Conservation (phyloP, 108 stramenopile species). For the Cyclostephanos tholiformis region DNA sequence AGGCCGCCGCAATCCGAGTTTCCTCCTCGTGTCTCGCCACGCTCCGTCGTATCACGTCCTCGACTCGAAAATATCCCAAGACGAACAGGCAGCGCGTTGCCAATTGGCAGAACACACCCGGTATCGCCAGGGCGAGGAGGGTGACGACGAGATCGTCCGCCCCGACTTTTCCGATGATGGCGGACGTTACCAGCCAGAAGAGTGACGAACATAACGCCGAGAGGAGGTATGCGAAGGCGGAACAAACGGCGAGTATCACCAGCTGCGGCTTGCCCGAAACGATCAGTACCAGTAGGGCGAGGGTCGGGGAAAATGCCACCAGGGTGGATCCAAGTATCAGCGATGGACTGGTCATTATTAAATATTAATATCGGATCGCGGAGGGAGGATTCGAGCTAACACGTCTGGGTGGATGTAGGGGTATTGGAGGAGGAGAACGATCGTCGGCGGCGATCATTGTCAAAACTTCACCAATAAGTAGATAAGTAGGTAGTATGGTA, state of each 20-base stretch:
- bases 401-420: too few relatives aligned
- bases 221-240: constrained; percentile 75
- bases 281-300: constrained; percentile 71
- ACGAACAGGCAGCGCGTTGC: constrained; percentile 66
- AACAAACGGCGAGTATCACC: constrained; percentile 67
- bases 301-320: constrained; percentile 77
- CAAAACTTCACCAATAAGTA: too few relatives aligned
- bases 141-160: neutral
- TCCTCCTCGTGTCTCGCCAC: constrained; percentile 56
- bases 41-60: constrained; percentile 68
- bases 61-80: constrained; percentile 70
- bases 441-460: too few relatives aligned
- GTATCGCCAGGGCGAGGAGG: constrained; percentile 55
- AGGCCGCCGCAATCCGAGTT: constrained; percentile 5
- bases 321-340: constrained; percentile 65
- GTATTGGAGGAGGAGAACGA: too few relatives aligned
- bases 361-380: too few relatives aligned
- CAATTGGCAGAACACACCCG: constrained; percentile 69
- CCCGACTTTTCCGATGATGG: constrained; percentile 4
- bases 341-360: constrained; percentile 54
- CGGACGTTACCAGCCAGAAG: constrained; percentile 61
- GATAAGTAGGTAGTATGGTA: too few relatives aligned
- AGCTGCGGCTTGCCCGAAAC: constrained; percentile 76
- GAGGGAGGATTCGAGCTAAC: too few relatives aligned
- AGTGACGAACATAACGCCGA: constrained; percentile 54